Conservation (phyloP, 192 early-diverging fungal genomes). For the Podila verticillata region DNA sequence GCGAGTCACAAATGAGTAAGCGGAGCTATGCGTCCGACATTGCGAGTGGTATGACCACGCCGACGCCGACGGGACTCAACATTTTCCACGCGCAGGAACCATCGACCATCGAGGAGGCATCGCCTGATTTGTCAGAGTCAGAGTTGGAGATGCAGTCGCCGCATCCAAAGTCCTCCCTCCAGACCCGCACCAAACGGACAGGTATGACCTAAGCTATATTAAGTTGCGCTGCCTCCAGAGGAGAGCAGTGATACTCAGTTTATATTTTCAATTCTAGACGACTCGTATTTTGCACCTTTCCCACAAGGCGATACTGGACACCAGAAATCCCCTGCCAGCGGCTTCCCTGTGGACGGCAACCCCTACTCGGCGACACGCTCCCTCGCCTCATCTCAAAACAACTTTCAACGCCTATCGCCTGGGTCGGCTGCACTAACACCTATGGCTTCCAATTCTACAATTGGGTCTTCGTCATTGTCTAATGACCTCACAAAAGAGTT, state of each 20-base stretch:
- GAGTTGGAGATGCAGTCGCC: neutral
- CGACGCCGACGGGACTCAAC: neutral
- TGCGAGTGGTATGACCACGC: neutral
- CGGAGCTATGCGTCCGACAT: constrained; percentile 34
- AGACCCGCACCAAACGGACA: constrained; percentile 6
- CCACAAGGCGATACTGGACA: neutral
- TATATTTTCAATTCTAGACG: neutral
- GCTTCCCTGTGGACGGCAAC: constrained; percentile 8
- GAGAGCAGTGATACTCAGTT: no score
- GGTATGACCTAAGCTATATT: neutral
- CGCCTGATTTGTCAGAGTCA: neutral
- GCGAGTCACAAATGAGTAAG: constrained; percentile 24
- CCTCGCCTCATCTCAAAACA: neutral
- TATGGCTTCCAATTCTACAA: no score
- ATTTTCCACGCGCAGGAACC: neutral
- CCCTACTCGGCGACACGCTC: constrained; percentile 1
- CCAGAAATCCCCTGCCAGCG: neutral
- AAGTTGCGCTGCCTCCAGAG: no score
- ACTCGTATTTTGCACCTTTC: constrained; percentile 10
- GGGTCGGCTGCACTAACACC: neutral
- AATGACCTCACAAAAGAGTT: neutral
- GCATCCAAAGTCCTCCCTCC: neutral
- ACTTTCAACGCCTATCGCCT: neutral
- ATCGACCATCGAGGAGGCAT: neutral
- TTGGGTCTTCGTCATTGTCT: no score